Percentiles rank a stretch among this genome's conserved stretches.
phyloP scores from a whole-genome alignment of 208 protist species.

The Acanthamoeba lenticulata region DNA sequence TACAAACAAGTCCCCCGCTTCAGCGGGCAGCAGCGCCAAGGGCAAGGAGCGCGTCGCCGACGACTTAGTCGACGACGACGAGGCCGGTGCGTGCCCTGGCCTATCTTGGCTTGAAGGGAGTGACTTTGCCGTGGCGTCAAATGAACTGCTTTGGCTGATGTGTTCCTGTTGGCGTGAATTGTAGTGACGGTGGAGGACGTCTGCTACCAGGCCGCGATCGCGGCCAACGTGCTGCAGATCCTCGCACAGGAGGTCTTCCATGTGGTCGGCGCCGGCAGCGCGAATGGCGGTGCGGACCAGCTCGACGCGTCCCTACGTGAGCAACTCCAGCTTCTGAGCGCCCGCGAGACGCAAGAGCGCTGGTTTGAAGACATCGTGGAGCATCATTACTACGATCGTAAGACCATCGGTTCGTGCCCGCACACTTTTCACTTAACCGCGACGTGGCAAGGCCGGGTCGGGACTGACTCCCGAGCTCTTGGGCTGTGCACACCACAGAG shows the following conservation, averaged over 20 bases:
- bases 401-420: neutral
- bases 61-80: neutral
- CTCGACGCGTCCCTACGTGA: slow-evolving; percentile 21
- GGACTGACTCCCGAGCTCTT: too few species aligned
- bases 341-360: neutral
- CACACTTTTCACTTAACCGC: neutral
- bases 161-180: too few species aligned
- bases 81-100: neutral
- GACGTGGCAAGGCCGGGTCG: too few species aligned
- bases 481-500: neutral
- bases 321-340: neutral
- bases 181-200: neutral
- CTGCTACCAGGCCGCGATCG: neutral
- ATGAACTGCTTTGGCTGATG: too few species aligned
- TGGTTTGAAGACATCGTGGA: neutral
- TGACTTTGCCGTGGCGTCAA: too few species aligned
- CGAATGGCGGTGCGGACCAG: too few species aligned
- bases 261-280: neutral
- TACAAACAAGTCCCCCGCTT: neutral
- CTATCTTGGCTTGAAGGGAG: too few species aligned
- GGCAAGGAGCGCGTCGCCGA: neutral
- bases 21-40: neutral
- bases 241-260: neutral
- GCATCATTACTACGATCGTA: neutral
- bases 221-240: neutral